Conservation (phyloP, 2,329 filamentous ascomycete species). For the Exophiala alcalophila region DNA sequence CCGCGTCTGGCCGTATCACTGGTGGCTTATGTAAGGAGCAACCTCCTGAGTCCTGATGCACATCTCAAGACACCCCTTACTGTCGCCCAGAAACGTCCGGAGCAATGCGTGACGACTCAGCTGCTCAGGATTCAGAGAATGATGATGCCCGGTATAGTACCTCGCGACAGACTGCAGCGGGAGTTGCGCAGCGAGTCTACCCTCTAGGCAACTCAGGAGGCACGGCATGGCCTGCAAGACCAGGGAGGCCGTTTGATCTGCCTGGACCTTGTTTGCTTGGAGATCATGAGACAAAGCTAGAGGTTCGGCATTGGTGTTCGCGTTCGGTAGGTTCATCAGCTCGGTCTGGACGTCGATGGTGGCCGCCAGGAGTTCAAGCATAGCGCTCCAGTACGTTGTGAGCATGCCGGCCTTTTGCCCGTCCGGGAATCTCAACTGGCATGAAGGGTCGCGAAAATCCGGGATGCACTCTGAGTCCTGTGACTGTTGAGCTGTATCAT, state of each 20-base stretch:
- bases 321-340: too few species aligned
- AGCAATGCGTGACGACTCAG: too few species aligned
- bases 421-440: slow-evolving; percentile 3
- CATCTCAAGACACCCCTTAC: too few species aligned
- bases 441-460: neutral
- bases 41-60: too few species aligned
- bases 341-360: slow-evolving; percentile 2
- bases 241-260: neutral
- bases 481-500: neutral
- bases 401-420: slow-evolving; percentile 6
- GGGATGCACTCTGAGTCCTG: slow-evolving; percentile 2
- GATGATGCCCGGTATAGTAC: slow-evolving; percentile 2
- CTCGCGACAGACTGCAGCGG: slow-evolving; percentile 4
- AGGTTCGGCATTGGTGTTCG: too few species aligned
- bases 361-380: slow-evolving; percentile 6
- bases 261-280: neutral
- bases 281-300: neutral
- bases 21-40: too few species aligned
- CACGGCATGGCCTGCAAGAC: slow-evolving; percentile 5
- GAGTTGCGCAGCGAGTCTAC: slow-evolving; percentile 3
- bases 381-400: slow-evolving; percentile 3
- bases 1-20: too few species aligned
- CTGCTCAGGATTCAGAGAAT: too few species aligned
- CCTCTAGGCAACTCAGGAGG: slow-evolving; percentile 6
- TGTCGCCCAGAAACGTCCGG: too few species aligned